Base-by-base conservation (phyloP, 148 eudicot genomes). In the Fagopyrum esculentum region DNA sequence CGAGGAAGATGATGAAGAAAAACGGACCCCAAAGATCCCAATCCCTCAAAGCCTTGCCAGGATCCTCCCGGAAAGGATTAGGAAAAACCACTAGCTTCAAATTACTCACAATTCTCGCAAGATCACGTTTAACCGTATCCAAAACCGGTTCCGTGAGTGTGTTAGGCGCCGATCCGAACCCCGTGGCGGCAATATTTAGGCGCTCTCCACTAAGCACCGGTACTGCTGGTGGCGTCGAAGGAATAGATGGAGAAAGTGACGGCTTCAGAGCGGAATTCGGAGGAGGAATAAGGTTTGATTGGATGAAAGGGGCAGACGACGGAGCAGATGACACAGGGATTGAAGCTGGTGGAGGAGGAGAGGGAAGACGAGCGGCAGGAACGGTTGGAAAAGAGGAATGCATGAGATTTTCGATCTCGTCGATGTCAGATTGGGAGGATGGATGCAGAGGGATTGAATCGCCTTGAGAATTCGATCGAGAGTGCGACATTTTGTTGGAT, bases 1-100 rank as follows among this genome's bases (percentile, higher is more conserved):
- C 98, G 7, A 94, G 87, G 77, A 94, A 94, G 49, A 94, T 97
- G 82, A 94, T 94, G 77, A 94, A 94, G 88, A 94, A 88, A 66
- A 94, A 94, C 0, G 98, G 98, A 0, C 98, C 98, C 98, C 98
- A 94, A 2, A 94, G 89, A 87, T 94, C 98, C 98, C 98, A 94
- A 85, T 94, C 98, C 73, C 98, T 77, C 73, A 94, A 70, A 7
- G 98, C 97, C 78, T 94, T 91, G 0, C 97, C 98, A 2, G 97
- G 97, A 72, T 94, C 98, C n/a, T 94, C 98, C 6, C 97, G 77
- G 61, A 29, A 90, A 5, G 98, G 98, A 48, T 94, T 94, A 3
- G 98, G 98, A 63, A 91, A 94, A 47, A 94, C 98, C 35, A 94
- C 98, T 51, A 94, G 87, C 90, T 94, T 94, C 86, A 94, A 80